Evolutionary conservation across 306 rosid species (phyloP).

Genomic region (Citrullus amarus): DNA sequence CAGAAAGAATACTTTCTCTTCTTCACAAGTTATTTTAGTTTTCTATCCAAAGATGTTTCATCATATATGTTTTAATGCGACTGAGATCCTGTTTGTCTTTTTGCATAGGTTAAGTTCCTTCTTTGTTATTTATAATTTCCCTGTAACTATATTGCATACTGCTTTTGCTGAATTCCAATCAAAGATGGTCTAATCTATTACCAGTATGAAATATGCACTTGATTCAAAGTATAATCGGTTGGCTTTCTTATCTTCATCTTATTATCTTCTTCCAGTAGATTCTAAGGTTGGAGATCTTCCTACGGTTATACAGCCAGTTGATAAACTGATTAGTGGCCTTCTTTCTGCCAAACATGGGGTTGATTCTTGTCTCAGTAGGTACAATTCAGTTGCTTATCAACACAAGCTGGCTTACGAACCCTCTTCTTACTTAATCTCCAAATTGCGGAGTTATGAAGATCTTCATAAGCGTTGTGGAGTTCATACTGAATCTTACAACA

Average conservation of each 20-base stretch:
- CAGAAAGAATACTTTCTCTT: neutral
- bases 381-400: slow-evolving; percentile 28
- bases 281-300: neutral
- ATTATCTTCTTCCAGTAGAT: neutral
- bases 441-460: slow-evolving; percentile 43
- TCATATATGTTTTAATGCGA: neutral
- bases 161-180: neutral
- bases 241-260: neutral
- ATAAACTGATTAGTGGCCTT: slow-evolving; percentile 44
- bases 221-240: neutral
- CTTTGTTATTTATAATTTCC: neutral
- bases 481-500: slow-evolving; percentile 35
- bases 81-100: neutral
- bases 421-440: slow-evolving; percentile 47
- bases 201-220: neutral
- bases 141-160: neutral
- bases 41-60: neutral
- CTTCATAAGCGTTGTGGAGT: slow-evolving; percentile 59
- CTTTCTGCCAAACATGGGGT: slow-evolving; percentile 36
- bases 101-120: neutral
- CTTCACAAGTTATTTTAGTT: neutral
- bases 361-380: slow-evolving; percentile 55
- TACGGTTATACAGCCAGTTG: neutral
- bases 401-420: slow-evolving; percentile 31
- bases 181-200: neutral